Conservation (phyloP, 2,329 filamentous ascomycete species). For the Penicillium corylophilum region DNA sequence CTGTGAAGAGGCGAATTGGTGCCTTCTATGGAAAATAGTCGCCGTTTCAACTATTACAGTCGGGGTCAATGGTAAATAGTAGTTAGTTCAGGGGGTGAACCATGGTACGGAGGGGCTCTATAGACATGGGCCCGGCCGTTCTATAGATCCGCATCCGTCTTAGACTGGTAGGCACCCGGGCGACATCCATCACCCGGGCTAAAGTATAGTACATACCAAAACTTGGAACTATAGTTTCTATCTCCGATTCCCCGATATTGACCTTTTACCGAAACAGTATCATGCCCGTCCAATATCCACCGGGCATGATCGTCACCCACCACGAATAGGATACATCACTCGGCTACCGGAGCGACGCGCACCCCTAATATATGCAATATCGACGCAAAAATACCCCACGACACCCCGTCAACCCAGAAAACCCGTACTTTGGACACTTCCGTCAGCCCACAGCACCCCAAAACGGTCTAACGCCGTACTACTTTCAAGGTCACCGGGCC, state of each 20-base stretch:
- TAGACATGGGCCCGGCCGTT: background rate
- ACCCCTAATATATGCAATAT: background rate
- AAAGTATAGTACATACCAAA: background rate
- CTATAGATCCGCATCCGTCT: background rate
- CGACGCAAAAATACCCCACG: background rate
- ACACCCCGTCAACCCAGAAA: no score
- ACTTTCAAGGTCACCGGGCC: background rate
- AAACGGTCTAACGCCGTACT: background rate
- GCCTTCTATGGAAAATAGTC: background rate
- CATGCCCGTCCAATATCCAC: background rate
- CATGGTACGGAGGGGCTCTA: background rate
- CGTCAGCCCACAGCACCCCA: background rate
- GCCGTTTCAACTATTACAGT: background rate
- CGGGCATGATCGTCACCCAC: background rate
- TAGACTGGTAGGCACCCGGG: background rate
- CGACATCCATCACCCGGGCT: background rate
- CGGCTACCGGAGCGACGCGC: background rate
- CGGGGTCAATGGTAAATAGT: no score
- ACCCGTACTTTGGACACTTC: background rate
- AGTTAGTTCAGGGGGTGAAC: background rate
- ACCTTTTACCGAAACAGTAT: background rate
- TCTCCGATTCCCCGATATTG: background rate
- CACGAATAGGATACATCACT: background rate
- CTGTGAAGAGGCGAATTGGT: background rate
- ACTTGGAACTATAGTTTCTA: background rate